Evolutionary conservation across 768 basidiomycete genomes (phyloP), one percentile per base, ranked within the genome.

Genomic region (Phallus indusiatus): DNA sequence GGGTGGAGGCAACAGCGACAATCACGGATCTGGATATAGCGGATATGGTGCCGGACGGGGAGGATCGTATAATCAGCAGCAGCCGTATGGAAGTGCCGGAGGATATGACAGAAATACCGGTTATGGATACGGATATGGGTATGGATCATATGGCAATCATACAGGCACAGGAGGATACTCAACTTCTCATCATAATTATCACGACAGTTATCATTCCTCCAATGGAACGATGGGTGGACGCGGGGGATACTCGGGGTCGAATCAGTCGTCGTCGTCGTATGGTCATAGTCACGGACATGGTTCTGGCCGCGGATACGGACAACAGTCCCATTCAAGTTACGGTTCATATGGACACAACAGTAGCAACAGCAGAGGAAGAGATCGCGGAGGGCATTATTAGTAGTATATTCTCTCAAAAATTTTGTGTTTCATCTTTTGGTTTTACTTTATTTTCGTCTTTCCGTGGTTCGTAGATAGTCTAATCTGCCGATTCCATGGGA

Each of bases 321-420:
- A 63, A 48, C 37, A 49, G 17, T 36, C 55, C 51, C 28, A 28
- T 36, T 61, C 52, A n/a, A 20, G 6, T 28, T 28, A 36, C 42
- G 55, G 64, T 9, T 63, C 74, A 1, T 56, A 63, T 47, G 51
- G 61, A 46, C 62, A 68, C 28, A 59, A 64, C 11, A 36, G 64
- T 51, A 63, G 64, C 21, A 50, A 74, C 53, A 71, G 66, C 3
- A 65, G 81, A 58, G 80, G 80, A 28, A 72, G 82, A 64, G 83
- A 80, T 10, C 73, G 82, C 42, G 77, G 78, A 49, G 69, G 73
- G 22, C 76, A 79, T 70, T 72, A 66, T 75, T 73, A 72, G 53
- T 64, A 8, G 12, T 42, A 12, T 42, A 14, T 42, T 42, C 9
- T 66, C n/a, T n/a, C n/a, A n/a, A 67, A 64, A 10, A 20, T 64